These are phyloP conservation scores for Pseudomonodictys pantanalensis DNA, from an alignment of 495 filamentous ascomycete species.

Conservation along the genomic window DNA sequence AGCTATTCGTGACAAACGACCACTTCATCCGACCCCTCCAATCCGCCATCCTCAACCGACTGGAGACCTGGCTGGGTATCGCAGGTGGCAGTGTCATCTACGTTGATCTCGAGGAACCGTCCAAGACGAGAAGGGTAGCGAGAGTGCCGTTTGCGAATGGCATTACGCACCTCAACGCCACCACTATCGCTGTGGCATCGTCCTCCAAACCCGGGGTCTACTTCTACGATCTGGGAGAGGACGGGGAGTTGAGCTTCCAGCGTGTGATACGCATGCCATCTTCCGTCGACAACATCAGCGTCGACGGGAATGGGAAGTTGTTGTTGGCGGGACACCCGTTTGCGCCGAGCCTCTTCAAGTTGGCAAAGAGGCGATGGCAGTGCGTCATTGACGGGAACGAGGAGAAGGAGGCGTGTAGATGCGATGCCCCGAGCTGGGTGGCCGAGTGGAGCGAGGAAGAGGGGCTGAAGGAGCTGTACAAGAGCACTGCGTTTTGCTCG, in stretches of 20 bases:
- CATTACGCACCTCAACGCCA: slow-evolving; percentile 39
- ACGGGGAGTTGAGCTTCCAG: slow-evolving; percentile 26
- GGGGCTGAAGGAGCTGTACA: slow-evolving; percentile 43
- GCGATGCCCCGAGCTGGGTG: slow-evolving; percentile 41
- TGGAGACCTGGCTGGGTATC: slow-evolving; percentile 43
- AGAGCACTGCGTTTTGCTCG: slow-evolving; percentile 37
- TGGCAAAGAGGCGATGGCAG: slow-evolving; percentile 24
- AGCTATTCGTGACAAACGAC: slow-evolving; percentile 38
- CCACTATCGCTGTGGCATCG: slow-evolving; percentile 44
- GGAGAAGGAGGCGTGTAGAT: slow-evolving; percentile 36
- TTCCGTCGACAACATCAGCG: slow-evolving; percentile 45
- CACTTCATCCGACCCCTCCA: slow-evolving; percentile 30
- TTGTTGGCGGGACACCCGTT: slow-evolving; percentile 47
- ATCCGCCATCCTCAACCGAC: slow-evolving; percentile 17
- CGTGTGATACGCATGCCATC: slow-evolving; percentile 37
- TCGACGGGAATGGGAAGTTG: slow-evolving; percentile 42
- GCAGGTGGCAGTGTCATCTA: slow-evolving; percentile 43
- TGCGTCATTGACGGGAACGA: slow-evolving; percentile 34
- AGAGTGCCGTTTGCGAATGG: slow-evolving; percentile 44
- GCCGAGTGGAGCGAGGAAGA: slow-evolving; percentile 42
- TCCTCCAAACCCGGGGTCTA: slow-evolving; percentile 35
- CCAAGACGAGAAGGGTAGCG: slow-evolving; percentile 16
- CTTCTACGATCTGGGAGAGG: slow-evolving; percentile 38
- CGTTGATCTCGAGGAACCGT: slow-evolving; percentile 38
- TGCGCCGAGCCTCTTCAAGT: slow-evolving; percentile 35